These are phyloP conservation scores for Rhododendron henanense DNA, from an alignment of 148 eudicot genomes.

Conservation along the genomic window DNA sequence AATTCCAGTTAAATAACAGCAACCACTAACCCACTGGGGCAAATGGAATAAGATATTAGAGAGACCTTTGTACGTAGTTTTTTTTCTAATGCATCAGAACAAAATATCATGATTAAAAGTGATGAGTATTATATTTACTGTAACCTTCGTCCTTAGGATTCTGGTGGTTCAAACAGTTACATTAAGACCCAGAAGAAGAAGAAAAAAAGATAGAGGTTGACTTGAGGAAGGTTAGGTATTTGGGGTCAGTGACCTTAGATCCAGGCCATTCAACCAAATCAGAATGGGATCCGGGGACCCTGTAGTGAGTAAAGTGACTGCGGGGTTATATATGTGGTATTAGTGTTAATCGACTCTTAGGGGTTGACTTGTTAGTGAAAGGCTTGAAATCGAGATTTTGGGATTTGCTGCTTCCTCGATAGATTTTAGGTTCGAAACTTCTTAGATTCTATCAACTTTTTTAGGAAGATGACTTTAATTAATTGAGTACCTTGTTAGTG, in stretches of 20 bases:
- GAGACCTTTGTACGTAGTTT: background rate
- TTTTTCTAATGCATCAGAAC: slow-evolving; percentile 5
- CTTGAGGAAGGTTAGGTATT: background rate
- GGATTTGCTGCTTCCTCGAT: too few relatives aligned
- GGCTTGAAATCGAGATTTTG: background rate
- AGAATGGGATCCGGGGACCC: too few relatives aligned
- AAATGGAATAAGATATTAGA: background rate
- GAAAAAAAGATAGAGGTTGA: background rate
- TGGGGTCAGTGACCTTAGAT: background rate
- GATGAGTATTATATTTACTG: background rate
- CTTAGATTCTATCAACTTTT: too few relatives aligned
- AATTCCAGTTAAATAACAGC: background rate
- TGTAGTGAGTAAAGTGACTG: too few relatives aligned
- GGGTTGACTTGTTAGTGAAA: background rate
- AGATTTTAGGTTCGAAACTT: too few relatives aligned
- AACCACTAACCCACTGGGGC: background rate
- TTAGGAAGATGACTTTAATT: too few relatives aligned
- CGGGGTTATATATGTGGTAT: background rate
- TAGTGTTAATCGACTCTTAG: background rate
- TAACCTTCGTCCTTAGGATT: background rate
- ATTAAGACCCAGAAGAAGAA: background rate
- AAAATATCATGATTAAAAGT: slow-evolving; percentile 12
- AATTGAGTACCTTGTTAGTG: too few relatives aligned
- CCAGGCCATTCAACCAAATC: background rate
- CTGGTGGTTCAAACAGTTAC: background rate